Base-by-base conservation (phyloP, 129 eudicot genomes). In the Artemisia annua region DNA sequence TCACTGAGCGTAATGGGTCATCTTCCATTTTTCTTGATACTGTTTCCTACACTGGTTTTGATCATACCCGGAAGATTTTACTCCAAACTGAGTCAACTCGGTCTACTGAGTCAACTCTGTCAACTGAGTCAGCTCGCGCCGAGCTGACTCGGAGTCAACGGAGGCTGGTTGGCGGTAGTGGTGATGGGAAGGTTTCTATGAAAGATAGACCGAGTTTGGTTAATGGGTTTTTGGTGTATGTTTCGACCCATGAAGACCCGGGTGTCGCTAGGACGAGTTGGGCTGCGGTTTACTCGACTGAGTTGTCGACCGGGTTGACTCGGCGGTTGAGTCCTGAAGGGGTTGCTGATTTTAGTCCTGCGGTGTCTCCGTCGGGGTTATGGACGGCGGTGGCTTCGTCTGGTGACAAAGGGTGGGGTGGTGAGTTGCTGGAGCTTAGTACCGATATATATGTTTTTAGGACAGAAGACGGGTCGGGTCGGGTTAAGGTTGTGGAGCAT, bases 231-330 rank as follows among this genome's bases (percentile, higher is more conserved):
- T 69, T 92, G 79, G 58, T 92, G 22, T 87, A 92, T 67, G 95
- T 89, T 17, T 89, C 96, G 76, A 92, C 96, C 55, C 95, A 84
- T 51, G 89, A 92, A 69, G 77, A 89, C 57, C 55, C 95, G 74
- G 92, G 95, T 8, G 87, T 72, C 79, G 74, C 85, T 10, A 79
- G 98, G 71, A 68, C 85, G 79, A 92, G 98, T 75, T 92, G 96
- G 98, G 85, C 90, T 12, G 95, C 96, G 51, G 95, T 89, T 24
- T 92, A 92, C 80, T 89, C 95, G 78, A 92, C 98, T 67, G 82
- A 77, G 70, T 46, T 89, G n/a, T 39, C 61, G 5, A 84, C 92
- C 61, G 87, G 88, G 77, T 67, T 74, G 78, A 92, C 95, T 56
- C 81, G 79, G 56, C 71, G 98, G 80, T 80, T 89, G 84, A 92